Evolutionary conservation across 306 rosid species (phyloP).

Genomic region (Pyrus bretschneideri): DNA sequence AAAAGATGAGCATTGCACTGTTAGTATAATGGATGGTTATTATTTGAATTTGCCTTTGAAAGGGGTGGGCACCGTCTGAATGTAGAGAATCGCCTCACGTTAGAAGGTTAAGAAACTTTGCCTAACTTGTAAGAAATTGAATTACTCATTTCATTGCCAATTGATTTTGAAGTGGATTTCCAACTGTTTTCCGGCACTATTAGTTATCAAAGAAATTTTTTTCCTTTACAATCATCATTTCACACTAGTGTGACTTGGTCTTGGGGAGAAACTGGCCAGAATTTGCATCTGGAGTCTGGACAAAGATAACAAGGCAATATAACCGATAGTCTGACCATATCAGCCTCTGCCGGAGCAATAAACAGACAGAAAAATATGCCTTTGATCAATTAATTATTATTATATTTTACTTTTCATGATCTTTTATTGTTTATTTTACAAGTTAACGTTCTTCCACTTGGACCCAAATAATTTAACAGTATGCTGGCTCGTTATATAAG

Average conservation of each 20-base stretch:
- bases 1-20: neutral
- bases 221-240: neutral
- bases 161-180: neutral
- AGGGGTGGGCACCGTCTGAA: too few relatives aligned
- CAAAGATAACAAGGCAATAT: neutral
- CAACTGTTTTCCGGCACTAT: neutral
- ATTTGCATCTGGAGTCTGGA: neutral
- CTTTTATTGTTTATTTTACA: neutral
- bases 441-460: neutral
- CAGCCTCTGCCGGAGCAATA: conserved; percentile 5
- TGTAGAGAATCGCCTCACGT: neutral
- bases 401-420: neutral
- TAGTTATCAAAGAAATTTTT: neutral
- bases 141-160: neutral
- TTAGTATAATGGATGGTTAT: neutral
- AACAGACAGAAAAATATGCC: neutral
- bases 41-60: too few relatives aligned
- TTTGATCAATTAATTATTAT: neutral
- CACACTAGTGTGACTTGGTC: conserved; percentile 1
- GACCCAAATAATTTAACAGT: neutral
- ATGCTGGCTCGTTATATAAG: neutral
- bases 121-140: neutral
- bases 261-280: neutral
- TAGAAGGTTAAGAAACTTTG: neutral
- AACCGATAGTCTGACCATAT: neutral